Percentiles rank a stretch among this genome's conserved stretches.
phyloP scores from a whole-genome alignment of 768 basidiomycete species.

The Phanerodontia chrysosporium region DNA sequence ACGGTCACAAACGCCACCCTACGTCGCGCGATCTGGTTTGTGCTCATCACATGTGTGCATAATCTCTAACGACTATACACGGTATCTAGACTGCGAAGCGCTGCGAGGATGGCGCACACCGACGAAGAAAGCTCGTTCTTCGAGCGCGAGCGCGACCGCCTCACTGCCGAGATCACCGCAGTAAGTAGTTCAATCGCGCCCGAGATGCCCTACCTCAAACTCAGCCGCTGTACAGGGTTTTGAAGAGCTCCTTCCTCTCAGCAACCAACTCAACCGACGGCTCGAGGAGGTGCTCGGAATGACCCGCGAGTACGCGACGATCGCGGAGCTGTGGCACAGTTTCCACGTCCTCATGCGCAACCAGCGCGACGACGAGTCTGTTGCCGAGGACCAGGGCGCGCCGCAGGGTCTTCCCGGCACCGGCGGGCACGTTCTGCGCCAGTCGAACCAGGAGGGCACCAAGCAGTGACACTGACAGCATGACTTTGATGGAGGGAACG shows the following conservation, averaged over 20 bases:
- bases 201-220: background rate
- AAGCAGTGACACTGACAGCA: no score
- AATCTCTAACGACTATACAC: no score
- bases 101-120: constrained; percentile 4
- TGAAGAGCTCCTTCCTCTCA: constrained; percentile 80
- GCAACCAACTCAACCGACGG: constrained; percentile 85
- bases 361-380: constrained; percentile 23
- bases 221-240: constrained; percentile 55
- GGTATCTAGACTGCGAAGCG: background rate
- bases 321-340: constrained; percentile 78
- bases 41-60: no score
- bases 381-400: constrained; percentile 22
- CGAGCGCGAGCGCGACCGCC: constrained; percentile 72
- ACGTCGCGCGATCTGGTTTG: background rate
- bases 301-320: constrained; percentile 88
- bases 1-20: background rate
- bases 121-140: constrained; percentile 55
- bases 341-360: constrained; percentile 74
- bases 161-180: constrained; percentile 68
- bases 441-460: constrained; percentile 12
- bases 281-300: constrained; percentile 90
- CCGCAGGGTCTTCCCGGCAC: constrained; percentile 58
- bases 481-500: no score
- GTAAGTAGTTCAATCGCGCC: constrained; percentile 32
- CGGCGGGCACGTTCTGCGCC: constrained; percentile 56